These are phyloP conservation scores for Penicillium janthinellum DNA, from an alignment of 2,329 filamentous ascomycete species.

Conservation along the genomic window DNA sequence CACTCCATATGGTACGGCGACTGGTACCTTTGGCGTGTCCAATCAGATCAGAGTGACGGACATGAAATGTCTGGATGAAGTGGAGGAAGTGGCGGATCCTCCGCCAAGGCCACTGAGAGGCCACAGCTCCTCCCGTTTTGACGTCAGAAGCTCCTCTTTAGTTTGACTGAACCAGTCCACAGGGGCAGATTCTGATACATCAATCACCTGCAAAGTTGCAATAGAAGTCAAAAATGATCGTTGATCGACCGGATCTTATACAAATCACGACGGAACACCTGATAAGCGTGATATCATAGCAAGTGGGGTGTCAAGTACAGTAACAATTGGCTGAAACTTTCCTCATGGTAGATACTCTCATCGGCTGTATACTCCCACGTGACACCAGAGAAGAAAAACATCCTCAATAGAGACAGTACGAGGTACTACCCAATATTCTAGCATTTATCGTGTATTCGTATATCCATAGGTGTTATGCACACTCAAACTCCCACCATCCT, in stretches of 20 bases:
- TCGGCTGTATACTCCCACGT: too few species aligned
- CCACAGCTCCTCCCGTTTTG: not conserved
- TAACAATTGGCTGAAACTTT: too few species aligned
- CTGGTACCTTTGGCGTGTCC: not conserved
- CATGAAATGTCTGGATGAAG: not conserved
- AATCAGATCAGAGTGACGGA: not conserved
- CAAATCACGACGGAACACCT: not conserved
- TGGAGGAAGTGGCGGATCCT: not conserved
- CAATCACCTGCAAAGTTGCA: not conserved
- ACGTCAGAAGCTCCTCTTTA: conserved; percentile 3
- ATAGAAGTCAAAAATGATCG: not conserved
- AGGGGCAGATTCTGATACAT: not conserved
- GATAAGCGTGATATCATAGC: not conserved
- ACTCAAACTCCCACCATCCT: conserved; percentile 2
- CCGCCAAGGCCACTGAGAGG: not conserved
- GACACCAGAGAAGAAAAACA: too few species aligned
- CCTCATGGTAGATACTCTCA: too few species aligned
- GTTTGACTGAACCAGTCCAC: not conserved
- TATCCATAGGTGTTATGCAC: too few species aligned
- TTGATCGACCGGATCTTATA: not conserved
- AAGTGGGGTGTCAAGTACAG: not conserved
- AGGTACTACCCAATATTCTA: not conserved
- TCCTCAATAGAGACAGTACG: too few species aligned
- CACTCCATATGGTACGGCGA: too few species aligned
- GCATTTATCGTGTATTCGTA: not conserved